Percentiles rank a stretch among this genome's conserved stretches.
Conservation (phyloP, 148 eudicot species). For the Rhododendron ovatum region DNA sequence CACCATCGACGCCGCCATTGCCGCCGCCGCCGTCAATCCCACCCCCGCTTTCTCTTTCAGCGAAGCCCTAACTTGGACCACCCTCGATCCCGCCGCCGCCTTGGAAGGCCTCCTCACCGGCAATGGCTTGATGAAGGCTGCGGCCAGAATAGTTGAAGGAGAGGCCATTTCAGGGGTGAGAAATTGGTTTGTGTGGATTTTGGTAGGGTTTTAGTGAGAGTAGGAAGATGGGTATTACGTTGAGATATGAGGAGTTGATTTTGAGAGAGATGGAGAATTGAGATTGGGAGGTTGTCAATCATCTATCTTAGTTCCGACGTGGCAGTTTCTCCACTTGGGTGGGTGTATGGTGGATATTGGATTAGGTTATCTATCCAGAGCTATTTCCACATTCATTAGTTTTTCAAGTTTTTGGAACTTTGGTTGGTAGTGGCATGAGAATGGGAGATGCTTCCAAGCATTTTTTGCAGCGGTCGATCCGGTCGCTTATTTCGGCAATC, state of each 20-base stretch:
- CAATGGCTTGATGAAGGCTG: conserved; percentile 25
- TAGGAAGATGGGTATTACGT: background rate
- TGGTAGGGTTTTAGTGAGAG: background rate
- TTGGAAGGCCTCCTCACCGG: conserved; percentile 21
- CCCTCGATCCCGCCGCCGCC: conserved; percentile 12
- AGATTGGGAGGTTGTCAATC: background rate
- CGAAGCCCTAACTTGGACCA: conserved; percentile 28
- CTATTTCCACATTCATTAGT: background rate
- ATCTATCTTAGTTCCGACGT: conserved; percentile 17
- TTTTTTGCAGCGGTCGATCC: too few relatives aligned
- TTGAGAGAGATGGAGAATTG: conserved; percentile 27
- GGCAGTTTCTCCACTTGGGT: conserved; percentile 25
- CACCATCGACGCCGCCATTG: conserved; percentile 40
- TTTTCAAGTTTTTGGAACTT: background rate
- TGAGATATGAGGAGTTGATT: background rate
- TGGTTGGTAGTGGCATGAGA: background rate
- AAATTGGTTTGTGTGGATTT: background rate
- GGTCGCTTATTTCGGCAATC: too few relatives aligned
- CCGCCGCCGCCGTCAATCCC: conserved; percentile 37
- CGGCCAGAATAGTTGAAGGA: conserved; percentile 29
- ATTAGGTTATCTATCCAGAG: conserved; percentile 35
- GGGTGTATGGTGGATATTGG: conserved; percentile 43
- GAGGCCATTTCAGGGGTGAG: conserved; percentile 29
- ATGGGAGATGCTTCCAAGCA: too few relatives aligned
- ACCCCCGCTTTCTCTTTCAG: conserved; percentile 39